Evolutionary conservation across 495 filamentous ascomycete genomes (phyloP), one percentile per base, ranked within the genome.

Genomic region (Niebla homalea): DNA sequence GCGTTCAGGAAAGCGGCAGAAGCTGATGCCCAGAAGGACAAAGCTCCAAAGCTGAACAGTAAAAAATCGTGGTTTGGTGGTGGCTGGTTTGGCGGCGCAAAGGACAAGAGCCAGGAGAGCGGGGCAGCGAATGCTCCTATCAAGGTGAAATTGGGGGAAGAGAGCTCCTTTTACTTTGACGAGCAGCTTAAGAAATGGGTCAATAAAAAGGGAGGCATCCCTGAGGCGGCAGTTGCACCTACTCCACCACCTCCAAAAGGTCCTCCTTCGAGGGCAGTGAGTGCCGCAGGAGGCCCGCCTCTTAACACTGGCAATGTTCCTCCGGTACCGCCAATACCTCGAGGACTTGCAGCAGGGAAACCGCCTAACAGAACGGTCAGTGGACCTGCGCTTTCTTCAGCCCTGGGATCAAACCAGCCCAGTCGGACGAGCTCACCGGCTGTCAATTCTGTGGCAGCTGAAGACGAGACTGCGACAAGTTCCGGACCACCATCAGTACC

Each of bases 151-250:
- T 80, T 99, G 23, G 93, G 93, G 51, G 93, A 99, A 64, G 83
- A 90, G 57, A 92, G 75, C 60, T 85, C 78, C 11, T 97, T 99
- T 67, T 83, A 88, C 55, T 99, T 90, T 55, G 93, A 99, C 64
- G 81, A 85, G 4, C 85, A 94, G 19, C 73, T 94, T 48, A 93
- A 93, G 73, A 87, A 90, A 61, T 99, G 93, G 93, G 77, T 99
- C 66, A 95, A 99, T 66, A 95, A 96, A 71, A 96, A 96, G 62
- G 82, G 79, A 2, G 66, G 62, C 23, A 67, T 65, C 46, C 61
- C 67, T 12, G 64, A 66, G 14, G 57, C 62, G 3, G 55, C 67
- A 56, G 70, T 80, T 54, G 64, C 72, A 60, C 60, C 76, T 14
- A 67, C 74, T 0, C 70, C 78, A 10, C 72, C 75, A 18, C 73